Base-by-base conservation (phyloP, 352 stramenopile genomes). In the Detonula confervacea region DNA sequence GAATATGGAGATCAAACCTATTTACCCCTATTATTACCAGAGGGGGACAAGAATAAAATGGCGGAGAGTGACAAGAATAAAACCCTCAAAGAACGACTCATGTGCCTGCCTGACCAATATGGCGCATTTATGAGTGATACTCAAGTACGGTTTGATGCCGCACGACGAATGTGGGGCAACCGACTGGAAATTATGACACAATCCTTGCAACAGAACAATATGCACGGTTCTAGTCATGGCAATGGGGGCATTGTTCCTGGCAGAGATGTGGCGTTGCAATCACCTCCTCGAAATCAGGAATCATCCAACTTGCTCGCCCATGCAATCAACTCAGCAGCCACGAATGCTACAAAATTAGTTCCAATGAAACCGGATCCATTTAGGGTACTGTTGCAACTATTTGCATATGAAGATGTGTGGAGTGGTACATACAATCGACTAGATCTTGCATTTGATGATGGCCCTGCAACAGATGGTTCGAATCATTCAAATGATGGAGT, bases 361-460 rank as follows among this genome's bases (percentile, higher is more conserved):
- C 61, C 20, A 14, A 57, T 52, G 4, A 74, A 52, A 55, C 62
- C 51, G 68, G 59, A 76, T 78, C 87, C 87, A 61, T 94, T 94
- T 65, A 77, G 80, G 46, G 85, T 92, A 2, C 63, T 94, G 27
- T 27, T 94, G 14, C 85, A 92, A 74, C 62, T 94, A n/a, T 94
- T 90, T 90, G 89, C 89, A 0, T 90, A 92, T 47, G 87, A 94
- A 71, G 87, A 94, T 77, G 81, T 92, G 0, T 84, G 88, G 63
- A 51, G 25, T 27, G 49, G 49, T 4, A 49, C 55, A 7, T 77
- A 81, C 65, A 56, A 84, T 79, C 71, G 70, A 42, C 76, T 94
- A 33, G 79, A 91, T 83, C 47, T 77, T 22, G 83, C 83, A 7
- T 94, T 91, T 86, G 62, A 83, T 25, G 37, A 33, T 66, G 61